A percentile compares a stretch with the other conserved stretches of the same genome.
Conservation (phyloP, 768 basidiomycete genomes). For the Calocybe cyanea region DNA sequence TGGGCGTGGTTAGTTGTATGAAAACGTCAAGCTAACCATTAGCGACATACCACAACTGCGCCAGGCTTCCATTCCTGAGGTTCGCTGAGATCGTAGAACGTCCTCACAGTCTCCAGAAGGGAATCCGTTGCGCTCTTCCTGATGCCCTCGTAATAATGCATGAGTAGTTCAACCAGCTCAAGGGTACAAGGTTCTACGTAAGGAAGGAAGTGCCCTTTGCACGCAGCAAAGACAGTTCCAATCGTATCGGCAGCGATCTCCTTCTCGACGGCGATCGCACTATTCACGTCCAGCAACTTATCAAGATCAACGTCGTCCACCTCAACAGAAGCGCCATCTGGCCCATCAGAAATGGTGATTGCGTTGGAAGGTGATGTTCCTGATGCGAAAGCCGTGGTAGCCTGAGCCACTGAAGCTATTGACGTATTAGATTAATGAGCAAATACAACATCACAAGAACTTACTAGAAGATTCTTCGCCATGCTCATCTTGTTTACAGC, state of each 20-base stretch:
- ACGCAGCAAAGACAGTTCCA: conserved; percentile 83
- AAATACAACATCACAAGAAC: conserved; percentile 12
- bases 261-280: conserved; percentile 97
- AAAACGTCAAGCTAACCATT: not conserved
- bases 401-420: conserved; percentile 51
- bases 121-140: conserved; percentile 89
- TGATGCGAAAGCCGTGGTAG: conserved; percentile 61
- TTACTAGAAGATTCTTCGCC: conserved; percentile 55
- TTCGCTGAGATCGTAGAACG: conserved; percentile 86
- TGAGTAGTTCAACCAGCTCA: conserved; percentile 72
- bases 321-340: conserved; percentile 57
- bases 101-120: conserved; percentile 82
- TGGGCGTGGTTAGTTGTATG: conserved; percentile 16
- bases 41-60: conserved; percentile 48
- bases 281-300: conserved; percentile 89
- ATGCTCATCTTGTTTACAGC: conserved; percentile 80
- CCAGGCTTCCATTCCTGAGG: conserved; percentile 84
- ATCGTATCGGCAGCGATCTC: conserved; percentile 98
- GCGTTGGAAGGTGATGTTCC: conserved; percentile 72
- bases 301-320: conserved; percentile 80
- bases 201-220: conserved; percentile 82
- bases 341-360: conserved; percentile 55
- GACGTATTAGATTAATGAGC: conserved; percentile 5
- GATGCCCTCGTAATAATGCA: conserved; percentile 97
- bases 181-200: conserved; percentile 82